Base-by-base conservation (phyloP, 2,329 filamentous ascomycete species). In the Penicillium sp. region DNA sequence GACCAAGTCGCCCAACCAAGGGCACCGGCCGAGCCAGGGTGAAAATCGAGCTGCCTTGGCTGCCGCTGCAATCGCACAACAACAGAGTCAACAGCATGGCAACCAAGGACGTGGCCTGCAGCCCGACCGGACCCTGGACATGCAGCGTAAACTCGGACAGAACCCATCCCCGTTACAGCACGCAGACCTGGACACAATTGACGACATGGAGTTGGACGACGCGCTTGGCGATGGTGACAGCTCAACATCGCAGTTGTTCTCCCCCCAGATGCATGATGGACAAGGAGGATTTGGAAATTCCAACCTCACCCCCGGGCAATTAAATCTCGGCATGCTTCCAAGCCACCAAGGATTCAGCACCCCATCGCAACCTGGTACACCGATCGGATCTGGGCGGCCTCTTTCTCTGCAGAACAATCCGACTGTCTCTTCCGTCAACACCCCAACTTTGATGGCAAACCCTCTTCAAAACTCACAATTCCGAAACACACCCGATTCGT, bases 151-250 rank as follows among this genome's bases (percentile, higher is more conserved):
- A 45, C 55, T 72, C 58, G 68, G 64, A 57, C 71, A 71, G 55
- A 71, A 59, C 46, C 67, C 64, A 8, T 63, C 63, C 11, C 43
- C 62, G 45, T 67, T 69, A 48, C 68, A 69, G 39, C 70, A 72
- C 50, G 63, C 66, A 21, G 88, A 96, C 56, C 86, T 96, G 79
- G 92, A 96, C 67, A 86, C 90, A 16, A 84, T 95, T 29, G 92
- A 91, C 48, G 91, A 96, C 67, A 97, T 97, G 93, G 93, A 97
- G 67, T 89, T 97, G 88, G 93, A 97, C 67, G 92, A 96, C 64
- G 83, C 86, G 7, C 80, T 89, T 45, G 86, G 84, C 55, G 68
- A 78, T 63, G 67, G 62, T 13, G 62, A 78, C 66, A 57, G 65
- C 53, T 52, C 71, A 57, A 59, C 71, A 48, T 63, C 71, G 45